These are phyloP conservation scores for Ogataea naganishii DNA, from an alignment of 805 yeast species.

Conservation along the genomic window DNA sequence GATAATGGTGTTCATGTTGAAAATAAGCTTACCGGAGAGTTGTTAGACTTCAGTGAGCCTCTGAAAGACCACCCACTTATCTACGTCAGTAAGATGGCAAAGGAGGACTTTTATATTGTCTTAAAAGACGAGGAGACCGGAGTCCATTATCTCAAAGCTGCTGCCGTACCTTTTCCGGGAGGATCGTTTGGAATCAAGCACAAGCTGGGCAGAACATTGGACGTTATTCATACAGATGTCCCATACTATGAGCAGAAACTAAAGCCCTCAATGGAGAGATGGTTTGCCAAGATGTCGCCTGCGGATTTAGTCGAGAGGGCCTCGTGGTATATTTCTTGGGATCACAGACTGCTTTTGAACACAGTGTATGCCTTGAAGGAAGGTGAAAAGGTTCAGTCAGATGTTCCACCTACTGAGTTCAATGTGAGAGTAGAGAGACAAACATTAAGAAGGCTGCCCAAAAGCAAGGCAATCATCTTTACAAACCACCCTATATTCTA, in stretches of 20 bases:
- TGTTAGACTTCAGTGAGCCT: constrained; percentile 51
- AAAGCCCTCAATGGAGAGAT: constrained; percentile 62
- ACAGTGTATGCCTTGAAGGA: constrained; percentile 42
- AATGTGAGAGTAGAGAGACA: constrained; percentile 69
- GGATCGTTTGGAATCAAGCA: constrained; percentile 58
- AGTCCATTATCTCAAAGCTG: constrained; percentile 56
- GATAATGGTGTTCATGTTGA: constrained; percentile 44
- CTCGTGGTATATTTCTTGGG: constrained; percentile 71
- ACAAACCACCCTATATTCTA: constrained; percentile 76
- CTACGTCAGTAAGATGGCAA: constrained; percentile 59
- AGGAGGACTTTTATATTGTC: constrained; percentile 67
- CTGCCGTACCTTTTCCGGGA: constrained; percentile 75
- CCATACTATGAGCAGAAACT: constrained; percentile 63
- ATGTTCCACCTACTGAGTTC: constrained; percentile 40
- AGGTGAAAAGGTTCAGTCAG: constrained; percentile 37
- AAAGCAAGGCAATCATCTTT: constrained; percentile 55
- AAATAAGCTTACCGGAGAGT: constrained; percentile 56
- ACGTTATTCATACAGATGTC: constrained; percentile 57
- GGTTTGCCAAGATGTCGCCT: constrained; percentile 57
- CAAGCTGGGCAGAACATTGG: constrained; percentile 55
- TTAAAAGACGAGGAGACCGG: constrained; percentile 43
- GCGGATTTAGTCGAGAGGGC: constrained; percentile 65
- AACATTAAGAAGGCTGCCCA: constrained; percentile 60
- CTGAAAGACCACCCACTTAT: constrained; percentile 56
- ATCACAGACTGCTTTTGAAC: constrained; percentile 48